Evolutionary conservation across 2,329 filamentous ascomycete genomes (phyloP).

Genomic region (Lasiodiplodia sp.): DNA sequence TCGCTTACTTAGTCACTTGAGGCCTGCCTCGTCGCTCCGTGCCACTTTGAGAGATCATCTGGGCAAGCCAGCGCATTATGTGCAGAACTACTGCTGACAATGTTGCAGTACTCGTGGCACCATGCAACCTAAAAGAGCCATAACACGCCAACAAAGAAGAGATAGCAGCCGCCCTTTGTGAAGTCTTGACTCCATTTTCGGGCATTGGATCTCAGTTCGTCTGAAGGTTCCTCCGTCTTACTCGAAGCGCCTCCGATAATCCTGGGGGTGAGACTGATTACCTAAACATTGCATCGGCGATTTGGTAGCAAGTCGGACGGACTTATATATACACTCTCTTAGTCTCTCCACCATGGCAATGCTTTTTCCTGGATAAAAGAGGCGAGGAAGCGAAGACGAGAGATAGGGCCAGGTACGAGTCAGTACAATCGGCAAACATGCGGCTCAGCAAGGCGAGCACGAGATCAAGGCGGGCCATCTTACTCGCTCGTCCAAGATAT

Average conservation of each 20-base stretch:
- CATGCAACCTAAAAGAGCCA: not conserved
- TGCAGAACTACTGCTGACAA: not conserved
- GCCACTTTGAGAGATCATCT: not conserved
- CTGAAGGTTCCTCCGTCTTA: not conserved
- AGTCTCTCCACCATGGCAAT: too few relatives aligned
- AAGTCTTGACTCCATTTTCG: too few relatives aligned
- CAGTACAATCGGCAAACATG: not conserved
- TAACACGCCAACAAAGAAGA: not conserved
- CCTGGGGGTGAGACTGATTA: too few relatives aligned
- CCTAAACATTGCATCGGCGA: too few relatives aligned
- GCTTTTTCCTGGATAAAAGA: too few relatives aligned
- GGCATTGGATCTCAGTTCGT: not conserved
- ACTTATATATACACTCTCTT: too few relatives aligned
- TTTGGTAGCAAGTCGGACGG: too few relatives aligned
- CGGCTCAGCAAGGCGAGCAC: slow-evolving; percentile 16
- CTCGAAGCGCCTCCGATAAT: too few relatives aligned
- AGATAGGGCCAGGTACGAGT: not conserved
- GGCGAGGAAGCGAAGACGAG: too few relatives aligned
- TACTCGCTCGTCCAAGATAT: slow-evolving; percentile 5
- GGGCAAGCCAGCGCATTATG: not conserved
- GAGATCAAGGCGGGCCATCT: slow-evolving; percentile 13
- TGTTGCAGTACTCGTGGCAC: not conserved
- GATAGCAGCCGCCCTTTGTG: too few relatives aligned
- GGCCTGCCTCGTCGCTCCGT: not conserved
- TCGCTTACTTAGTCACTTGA: not conserved